These are phyloP conservation scores for Zea luxurians DNA, from an alignment of 176 grass and related monocot genomes.

Conservation along the genomic window DNA sequence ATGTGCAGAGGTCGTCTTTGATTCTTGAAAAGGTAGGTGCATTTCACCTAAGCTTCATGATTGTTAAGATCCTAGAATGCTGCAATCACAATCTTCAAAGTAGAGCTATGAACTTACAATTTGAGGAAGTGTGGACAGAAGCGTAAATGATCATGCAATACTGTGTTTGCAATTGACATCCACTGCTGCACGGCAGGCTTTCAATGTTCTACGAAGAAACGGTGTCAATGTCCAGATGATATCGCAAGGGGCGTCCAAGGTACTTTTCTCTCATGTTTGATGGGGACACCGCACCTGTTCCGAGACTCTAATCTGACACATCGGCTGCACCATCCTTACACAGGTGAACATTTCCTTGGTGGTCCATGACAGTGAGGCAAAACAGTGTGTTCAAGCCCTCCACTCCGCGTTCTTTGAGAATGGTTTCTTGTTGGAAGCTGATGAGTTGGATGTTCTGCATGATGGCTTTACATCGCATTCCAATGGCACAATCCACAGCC, in stretches of 20 bases:
- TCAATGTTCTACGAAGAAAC: slow-evolving; percentile 76
- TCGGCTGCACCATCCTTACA: background rate
- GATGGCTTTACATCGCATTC: background rate
- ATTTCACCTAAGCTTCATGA: slow-evolving; percentile 4
- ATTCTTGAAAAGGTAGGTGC: slow-evolving; percentile 82
- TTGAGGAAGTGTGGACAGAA: background rate
- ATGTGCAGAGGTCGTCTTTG: slow-evolving; percentile 77
- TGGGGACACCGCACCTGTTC: background rate
- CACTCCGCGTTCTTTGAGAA: slow-evolving; percentile 87
- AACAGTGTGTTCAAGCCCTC: slow-evolving; percentile 72
- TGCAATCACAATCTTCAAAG: background rate
- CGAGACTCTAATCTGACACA: background rate
- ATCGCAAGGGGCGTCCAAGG: slow-evolving; percentile 98
- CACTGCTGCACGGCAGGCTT: slow-evolving; percentile 50
- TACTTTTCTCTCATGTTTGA: slow-evolving; percentile 27
- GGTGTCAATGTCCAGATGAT: slow-evolving; percentile 98
- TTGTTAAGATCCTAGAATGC: background rate
- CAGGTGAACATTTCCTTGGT: slow-evolving; percentile 98
- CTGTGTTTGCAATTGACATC: background rate
- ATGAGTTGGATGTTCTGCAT: slow-evolving; percentile 32
- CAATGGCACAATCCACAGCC: background rate
- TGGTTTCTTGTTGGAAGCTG: slow-evolving; percentile 60
- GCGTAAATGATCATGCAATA: background rate
- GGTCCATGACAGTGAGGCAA: slow-evolving; percentile 83
- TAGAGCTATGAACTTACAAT: slow-evolving; percentile 1